Evolutionary conservation across 2,329 filamentous ascomycete genomes (phyloP).

Genomic region (Clonostachys byssicola): DNA sequence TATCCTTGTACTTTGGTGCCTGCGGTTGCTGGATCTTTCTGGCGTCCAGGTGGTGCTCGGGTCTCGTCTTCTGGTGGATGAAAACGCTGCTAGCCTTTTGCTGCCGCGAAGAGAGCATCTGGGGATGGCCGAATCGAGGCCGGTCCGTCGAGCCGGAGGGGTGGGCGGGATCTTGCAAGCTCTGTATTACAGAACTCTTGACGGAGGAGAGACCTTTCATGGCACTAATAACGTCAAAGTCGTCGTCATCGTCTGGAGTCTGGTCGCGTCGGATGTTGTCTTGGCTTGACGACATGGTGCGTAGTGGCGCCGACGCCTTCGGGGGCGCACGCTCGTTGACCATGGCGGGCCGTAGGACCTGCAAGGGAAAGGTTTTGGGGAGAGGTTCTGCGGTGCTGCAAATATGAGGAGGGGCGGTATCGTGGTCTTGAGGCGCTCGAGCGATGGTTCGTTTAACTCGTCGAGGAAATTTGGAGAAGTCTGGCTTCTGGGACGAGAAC

Average conservation of each 20-base stretch:
- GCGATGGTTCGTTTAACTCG: background rate
- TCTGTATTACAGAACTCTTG: slow-evolving; percentile 4
- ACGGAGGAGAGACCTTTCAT: slow-evolving; percentile 9
- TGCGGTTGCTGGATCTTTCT: slow-evolving; percentile 42
- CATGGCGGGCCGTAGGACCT: slow-evolving; percentile 22
- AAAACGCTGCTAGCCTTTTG: slow-evolving; percentile 49
- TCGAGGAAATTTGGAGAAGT: slow-evolving; percentile 3
- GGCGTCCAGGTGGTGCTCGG: slow-evolving; percentile 51
- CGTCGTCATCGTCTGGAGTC: slow-evolving; percentile 23
- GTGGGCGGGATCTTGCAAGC: slow-evolving; percentile 13
- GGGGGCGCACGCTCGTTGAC: slow-evolving; percentile 41
- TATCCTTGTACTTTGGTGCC: slow-evolving; percentile 40
- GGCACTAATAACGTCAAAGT: slow-evolving; percentile 20
- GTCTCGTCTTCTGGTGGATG: slow-evolving; percentile 47
- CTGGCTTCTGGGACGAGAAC: slow-evolving; percentile 3
- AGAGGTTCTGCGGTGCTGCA: slow-evolving; percentile 2
- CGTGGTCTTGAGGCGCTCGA: background rate
- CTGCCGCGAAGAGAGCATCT: slow-evolving; percentile 44
- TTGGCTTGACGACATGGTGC: slow-evolving; percentile 24
- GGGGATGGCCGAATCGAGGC: slow-evolving; percentile 29
- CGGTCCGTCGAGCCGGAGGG: slow-evolving; percentile 3
- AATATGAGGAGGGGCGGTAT: too few relatives aligned
- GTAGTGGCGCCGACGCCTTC: slow-evolving; percentile 31
- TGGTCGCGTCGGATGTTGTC: slow-evolving; percentile 15
- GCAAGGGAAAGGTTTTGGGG: background rate